phyloP scores from a whole-genome alignment of 257 asterid species.

The Gentiana straminea region DNA sequence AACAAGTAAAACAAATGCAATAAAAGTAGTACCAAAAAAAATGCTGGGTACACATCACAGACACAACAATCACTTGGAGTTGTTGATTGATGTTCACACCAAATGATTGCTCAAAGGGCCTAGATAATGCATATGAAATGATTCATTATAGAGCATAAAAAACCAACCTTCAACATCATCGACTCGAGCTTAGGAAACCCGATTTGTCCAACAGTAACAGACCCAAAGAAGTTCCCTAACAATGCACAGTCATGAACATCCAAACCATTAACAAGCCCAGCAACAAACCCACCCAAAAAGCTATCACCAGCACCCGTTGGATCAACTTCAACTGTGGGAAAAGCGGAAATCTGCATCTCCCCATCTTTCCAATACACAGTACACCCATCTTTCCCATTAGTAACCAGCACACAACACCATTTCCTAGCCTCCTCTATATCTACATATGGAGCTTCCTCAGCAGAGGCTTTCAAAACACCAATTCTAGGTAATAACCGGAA shows the following conservation, averaged over 20 bases:
- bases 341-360: slow-evolving; percentile 63
- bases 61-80: too few relatives aligned
- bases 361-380: slow-evolving; percentile 39
- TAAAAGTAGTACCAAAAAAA: too few relatives aligned
- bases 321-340: slow-evolving; percentile 70
- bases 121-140: slow-evolving; percentile 1
- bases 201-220: slow-evolving; percentile 69
- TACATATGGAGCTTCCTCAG: slow-evolving; percentile 70
- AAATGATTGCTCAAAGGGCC: not conserved
- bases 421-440: slow-evolving; percentile 58
- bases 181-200: slow-evolving; percentile 71
- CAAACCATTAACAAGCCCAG: slow-evolving; percentile 64
- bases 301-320: slow-evolving; percentile 99
- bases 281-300: slow-evolving; percentile 82
- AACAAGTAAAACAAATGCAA: too few relatives aligned
- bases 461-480: slow-evolving; percentile 71
- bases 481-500: slow-evolving; percentile 39
- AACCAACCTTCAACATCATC: slow-evolving; percentile 63
- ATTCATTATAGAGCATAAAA: not conserved
- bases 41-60: too few relatives aligned
- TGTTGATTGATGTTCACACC: too few relatives aligned
- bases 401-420: slow-evolving; percentile 75
- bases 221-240: slow-evolving; percentile 85
- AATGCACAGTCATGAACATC: slow-evolving; percentile 76
- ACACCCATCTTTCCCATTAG: slow-evolving; percentile 88